phyloP scores from a whole-genome alignment of 2,329 filamentous ascomycete genomes.

The Fusarium secorum region DNA sequence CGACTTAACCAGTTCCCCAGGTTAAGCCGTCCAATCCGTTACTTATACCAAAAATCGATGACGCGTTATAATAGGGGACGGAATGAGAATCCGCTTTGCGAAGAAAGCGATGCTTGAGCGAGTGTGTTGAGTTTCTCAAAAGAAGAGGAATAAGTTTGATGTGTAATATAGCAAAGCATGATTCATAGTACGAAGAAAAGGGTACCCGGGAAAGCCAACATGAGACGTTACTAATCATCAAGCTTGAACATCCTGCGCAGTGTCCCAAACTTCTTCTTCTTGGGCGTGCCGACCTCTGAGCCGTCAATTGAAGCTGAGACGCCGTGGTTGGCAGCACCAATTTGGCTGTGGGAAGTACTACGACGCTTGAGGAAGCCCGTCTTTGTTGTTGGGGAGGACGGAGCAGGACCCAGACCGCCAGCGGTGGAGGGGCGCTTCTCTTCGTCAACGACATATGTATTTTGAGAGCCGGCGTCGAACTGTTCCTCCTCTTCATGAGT shows the following conservation, averaged over 20 bases:
- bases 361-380: slow-evolving; percentile 48
- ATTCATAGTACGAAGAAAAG: background rate
- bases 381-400: slow-evolving; percentile 44
- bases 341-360: slow-evolving; percentile 48
- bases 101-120: slow-evolving; percentile 5
- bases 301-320: slow-evolving; percentile 16
- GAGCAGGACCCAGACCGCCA: slow-evolving; percentile 39
- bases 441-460: slow-evolving; percentile 39
- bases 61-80: background rate
- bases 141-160: background rate
- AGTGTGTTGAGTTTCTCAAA: slow-evolving; percentile 1
- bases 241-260: slow-evolving; percentile 71
- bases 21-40: background rate
- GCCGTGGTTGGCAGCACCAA: slow-evolving; percentile 24
- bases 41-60: slow-evolving; percentile 11
- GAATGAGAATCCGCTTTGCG: background rate
- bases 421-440: slow-evolving; percentile 48
- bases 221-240: slow-evolving; percentile 49
- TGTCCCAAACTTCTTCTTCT: slow-evolving; percentile 73
- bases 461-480: slow-evolving; percentile 37
- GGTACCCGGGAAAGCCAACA: background rate
- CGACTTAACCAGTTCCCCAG: background rate
- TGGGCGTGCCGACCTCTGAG: slow-evolving; percentile 36
- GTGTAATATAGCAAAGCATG: background rate
- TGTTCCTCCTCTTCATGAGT: slow-evolving; percentile 43